phyloP scores from a whole-genome alignment of 2,329 filamentous ascomycete species.

The Aspergillus sp. region DNA sequence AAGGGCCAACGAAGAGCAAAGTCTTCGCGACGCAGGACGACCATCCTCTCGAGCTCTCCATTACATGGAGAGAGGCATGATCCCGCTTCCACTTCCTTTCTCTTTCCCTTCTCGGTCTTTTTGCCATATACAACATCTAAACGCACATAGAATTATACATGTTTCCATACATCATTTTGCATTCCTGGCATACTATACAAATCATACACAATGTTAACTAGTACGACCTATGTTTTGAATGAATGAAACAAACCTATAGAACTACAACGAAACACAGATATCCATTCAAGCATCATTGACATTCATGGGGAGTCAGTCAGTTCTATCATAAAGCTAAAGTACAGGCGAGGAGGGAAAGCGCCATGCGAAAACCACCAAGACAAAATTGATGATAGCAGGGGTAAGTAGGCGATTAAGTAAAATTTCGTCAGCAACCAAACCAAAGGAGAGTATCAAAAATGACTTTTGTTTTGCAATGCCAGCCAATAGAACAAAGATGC shows the following conservation, averaged over 20 bases:
- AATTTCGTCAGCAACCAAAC: background rate
- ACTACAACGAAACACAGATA: background rate
- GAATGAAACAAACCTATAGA: background rate
- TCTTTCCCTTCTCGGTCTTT: background rate
- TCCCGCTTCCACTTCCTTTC: background rate
- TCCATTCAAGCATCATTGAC: background rate
- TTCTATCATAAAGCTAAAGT: constrained; percentile 19
- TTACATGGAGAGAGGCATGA: constrained; percentile 32
- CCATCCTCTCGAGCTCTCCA: constrained; percentile 37
- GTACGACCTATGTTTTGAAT: no score
- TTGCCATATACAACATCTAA: background rate
- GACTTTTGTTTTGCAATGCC: no score
- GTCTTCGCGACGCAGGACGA: constrained; percentile 34
- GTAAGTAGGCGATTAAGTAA: background rate
- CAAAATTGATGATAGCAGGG: background rate
- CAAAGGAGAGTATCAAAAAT: no score
- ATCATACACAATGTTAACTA: no score
- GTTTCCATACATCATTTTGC: background rate
- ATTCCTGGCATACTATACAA: no score
- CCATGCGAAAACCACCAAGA: background rate
- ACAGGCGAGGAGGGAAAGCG: background rate
- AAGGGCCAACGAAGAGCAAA: constrained; percentile 36
- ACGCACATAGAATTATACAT: background rate
- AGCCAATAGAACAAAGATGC: no score
- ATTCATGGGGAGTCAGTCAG: background rate